Base-by-base conservation (phyloP, 805 yeast species). In the Candida anglica region DNA sequence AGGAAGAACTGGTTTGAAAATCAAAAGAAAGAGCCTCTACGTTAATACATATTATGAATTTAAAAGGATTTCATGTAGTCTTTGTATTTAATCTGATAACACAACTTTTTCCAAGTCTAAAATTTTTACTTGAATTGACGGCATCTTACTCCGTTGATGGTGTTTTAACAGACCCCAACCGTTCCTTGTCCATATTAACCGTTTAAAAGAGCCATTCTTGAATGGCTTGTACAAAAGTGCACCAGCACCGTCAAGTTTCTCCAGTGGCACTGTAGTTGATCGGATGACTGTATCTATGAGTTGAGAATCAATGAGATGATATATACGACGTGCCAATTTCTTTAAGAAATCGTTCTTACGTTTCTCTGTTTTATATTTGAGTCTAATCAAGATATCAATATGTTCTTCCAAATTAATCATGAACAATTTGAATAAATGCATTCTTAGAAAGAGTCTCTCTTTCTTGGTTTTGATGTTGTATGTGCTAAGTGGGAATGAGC, bases 341-440 rank as follows among this genome's bases (percentile, higher is more conserved):
- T 48, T 47, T 45, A 59, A 50, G 37, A 65, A 66, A 14, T 40
- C 39, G 15, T 46, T 44, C 40, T 54, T 47, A 8, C 53, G 52
- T 19, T 41, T 38, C 22, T 61, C 52, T 43, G 56, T 53, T 27
- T 47, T 44, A 42, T 66, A 63, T 40, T 63, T 66, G 42, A 64
- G 50, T 15, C 63, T 40, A 30, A 51, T 48, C 30, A 66, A 52
- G 1, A 58, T 57, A 22, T 65, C 69, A 16, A 64, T 48, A 39
- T 59, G 66, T 24, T 62, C 67, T 17, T 53, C 61, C 36, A 63
- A 40, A 43, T 66, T 66, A 28, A 60, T 53, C 39, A 63, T 38
- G 32, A 65, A 54, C 19, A 66, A 38, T 40, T 63, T 63, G 46
- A 51, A 55, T 20, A 66, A 43, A 36, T 66, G 71, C 19, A 32